Base-by-base conservation (phyloP, 2,329 filamentous ascomycete genomes). In the Ophiostoma sp. region DNA sequence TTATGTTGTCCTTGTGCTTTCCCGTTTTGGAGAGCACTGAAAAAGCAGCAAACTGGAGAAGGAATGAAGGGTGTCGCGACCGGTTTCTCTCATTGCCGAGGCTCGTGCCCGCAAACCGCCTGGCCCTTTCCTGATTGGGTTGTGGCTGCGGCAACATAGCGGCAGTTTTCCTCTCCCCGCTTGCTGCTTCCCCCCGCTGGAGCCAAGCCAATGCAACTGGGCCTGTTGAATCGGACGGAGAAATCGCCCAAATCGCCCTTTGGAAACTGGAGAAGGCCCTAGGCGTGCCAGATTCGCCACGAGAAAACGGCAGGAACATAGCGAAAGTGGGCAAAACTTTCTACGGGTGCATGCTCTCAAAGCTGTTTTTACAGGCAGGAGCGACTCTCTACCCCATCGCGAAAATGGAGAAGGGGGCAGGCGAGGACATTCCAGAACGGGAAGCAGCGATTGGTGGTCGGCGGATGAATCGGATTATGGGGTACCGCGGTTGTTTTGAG, bases 131-230 rank as follows among this genome's bases (percentile, higher is more conserved):
- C 69, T 25, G 8, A 55, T 73, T 68, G 69, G 72, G 68, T 12
- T 31, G 66, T 39, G 71, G 45, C 12, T 63, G 52, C 71, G 71
- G 71, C 64, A 73, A 50, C 71, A 73, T 70, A 73, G 64, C 71
- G 64, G 64, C 55, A 70, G 45, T 72, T 55, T 69, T 52, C 50
- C 55, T 59, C 69, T 63, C 72, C 68, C 72, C 59, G 72, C 72
- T 70, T 33, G 68, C 33, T 22, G 45, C 39, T 73, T 73, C 61
- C 39, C 39, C 69, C 57, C 72, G 72, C 66, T 70, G 72, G 31
- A 55, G 59, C 52, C 39, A 69, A 48, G 64, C 28, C 19, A 68
- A 6, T 33, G 69, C 33, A 11, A 12, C 28, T 22, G 31, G 22
- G 42, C 64, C 28, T 25, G n/a, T n/a, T n/a, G n/a, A 7, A 12